Evolutionary conservation across 306 rosid genomes (phyloP), one percentile per base, ranked within the genome.

Genomic region (Vachellia collinsii): DNA sequence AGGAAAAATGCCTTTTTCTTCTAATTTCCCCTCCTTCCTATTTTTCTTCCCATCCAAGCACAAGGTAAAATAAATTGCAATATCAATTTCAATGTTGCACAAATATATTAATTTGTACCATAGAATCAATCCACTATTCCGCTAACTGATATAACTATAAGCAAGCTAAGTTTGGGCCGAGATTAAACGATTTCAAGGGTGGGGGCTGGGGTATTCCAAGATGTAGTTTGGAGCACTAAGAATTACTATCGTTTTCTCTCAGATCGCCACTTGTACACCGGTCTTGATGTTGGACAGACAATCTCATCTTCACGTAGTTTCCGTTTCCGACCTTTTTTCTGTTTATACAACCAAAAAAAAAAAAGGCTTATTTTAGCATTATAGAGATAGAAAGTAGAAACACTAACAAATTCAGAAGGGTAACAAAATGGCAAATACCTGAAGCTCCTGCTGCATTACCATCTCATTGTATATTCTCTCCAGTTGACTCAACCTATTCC

Each of bases 251-350:
- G 90, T 80, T 92, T 94, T 53, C 94, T 90, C 85, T 92, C 98
- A 41, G 89, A 65, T 75, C 90, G 84, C 98, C 97, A 94, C 77
- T 89, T 94, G 91, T 80, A 90, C 46, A 89, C 93, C 0, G 97
- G 89, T 72, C 83, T 82, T 54, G 81, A 48, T 37, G 92, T 91
- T 38, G 93, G 93, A 71, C 58, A 19, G 39, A 87, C 82, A 51
- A 94, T 83, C 90, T 94, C 97, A 36, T 93, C 93, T 80, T 91
- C 97, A 20, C 88, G 85, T 3, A 93, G 87, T 83, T 90, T 94
- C 48, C 97, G 97, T 75, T 93, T 94, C 68, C 80, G 88, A 59
- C 95, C 99, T 58, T 79, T 79, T 80, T 88, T 88, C 89, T 86
- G 85, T 59, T 50, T 74, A 85, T 44, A 64, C 17, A 79, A 11